Evolutionary conservation across 2,329 filamentous ascomycete genomes (phyloP).

Genomic region (Exserohilum turcica): DNA sequence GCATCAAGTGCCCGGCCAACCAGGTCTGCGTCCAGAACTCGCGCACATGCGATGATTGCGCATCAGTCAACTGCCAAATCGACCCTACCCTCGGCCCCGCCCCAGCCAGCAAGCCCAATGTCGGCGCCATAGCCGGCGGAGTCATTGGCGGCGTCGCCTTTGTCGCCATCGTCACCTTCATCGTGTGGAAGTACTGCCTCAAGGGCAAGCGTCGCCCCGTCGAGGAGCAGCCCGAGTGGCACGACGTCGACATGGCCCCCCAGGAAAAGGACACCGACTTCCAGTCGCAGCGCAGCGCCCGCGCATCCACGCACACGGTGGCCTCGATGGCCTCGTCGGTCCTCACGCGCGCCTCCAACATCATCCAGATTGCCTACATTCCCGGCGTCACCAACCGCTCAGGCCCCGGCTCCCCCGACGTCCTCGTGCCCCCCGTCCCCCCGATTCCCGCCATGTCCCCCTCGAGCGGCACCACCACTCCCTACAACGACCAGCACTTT

Average conservation of each 20-base stretch:
- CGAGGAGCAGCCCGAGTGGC: slow-evolving; percentile 59
- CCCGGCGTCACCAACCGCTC: slow-evolving; percentile 94
- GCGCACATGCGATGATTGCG: slow-evolving; percentile 65
- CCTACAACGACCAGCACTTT: slow-evolving; percentile 78
- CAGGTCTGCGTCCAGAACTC: slow-evolving; percentile 65
- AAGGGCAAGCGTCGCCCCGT: slow-evolving; percentile 74
- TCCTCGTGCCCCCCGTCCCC: slow-evolving; percentile 89
- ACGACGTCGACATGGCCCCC: slow-evolving; percentile 58
- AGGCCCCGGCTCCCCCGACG: slow-evolving; percentile 76
- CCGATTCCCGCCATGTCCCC: slow-evolving; percentile 72
- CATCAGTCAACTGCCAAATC: slow-evolving; percentile 60
- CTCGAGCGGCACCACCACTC: slow-evolving; percentile 63
- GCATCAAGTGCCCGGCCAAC: slow-evolving; percentile 55
- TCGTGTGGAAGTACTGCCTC: slow-evolving; percentile 87
- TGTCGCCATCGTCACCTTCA: slow-evolving; percentile 74
- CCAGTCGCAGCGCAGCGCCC: slow-evolving; percentile 61
- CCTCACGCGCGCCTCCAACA: slow-evolving; percentile 93
- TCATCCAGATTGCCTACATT: slow-evolving; percentile 99
- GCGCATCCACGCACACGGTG: slow-evolving; percentile 83
- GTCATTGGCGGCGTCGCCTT: slow-evolving; percentile 83
- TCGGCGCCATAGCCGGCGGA: slow-evolving; percentile 88
- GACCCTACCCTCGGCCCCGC: slow-evolving; percentile 41
- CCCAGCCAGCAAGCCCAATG: slow-evolving; percentile 59
- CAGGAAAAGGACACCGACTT: slow-evolving; percentile 63
- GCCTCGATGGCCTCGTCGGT: slow-evolving; percentile 94